Conservation (phyloP, 345 rosid species). For the Moricandia arvensis region DNA sequence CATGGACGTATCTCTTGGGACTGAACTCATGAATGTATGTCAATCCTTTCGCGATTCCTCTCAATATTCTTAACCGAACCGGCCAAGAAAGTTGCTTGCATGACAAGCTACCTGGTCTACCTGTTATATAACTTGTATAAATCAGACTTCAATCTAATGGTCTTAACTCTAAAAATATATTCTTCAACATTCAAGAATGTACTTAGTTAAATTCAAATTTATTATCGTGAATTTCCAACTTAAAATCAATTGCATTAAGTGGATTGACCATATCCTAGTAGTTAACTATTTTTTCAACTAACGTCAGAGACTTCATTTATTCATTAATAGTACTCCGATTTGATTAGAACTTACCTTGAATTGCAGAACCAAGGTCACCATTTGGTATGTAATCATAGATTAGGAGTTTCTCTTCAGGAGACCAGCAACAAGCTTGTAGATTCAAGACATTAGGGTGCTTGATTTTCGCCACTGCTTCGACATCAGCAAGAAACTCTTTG, state of each 20-base stretch:
- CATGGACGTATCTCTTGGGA: slow-evolving; percentile 79
- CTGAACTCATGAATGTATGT: slow-evolving; percentile 74
- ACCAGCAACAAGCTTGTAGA: slow-evolving; percentile 91
- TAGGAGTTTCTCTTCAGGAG: slow-evolving; percentile 78
- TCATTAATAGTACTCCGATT: too few relatives aligned
- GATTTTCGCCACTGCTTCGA: slow-evolving; percentile 80
- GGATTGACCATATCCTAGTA: too few relatives aligned
- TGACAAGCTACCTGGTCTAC: slow-evolving; percentile 57
- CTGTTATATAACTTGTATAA: slow-evolving; percentile 33
- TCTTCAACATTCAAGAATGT: too few relatives aligned
- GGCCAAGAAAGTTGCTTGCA: slow-evolving; percentile 67
- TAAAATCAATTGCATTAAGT: too few relatives aligned
- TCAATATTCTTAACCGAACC: slow-evolving; percentile 58
- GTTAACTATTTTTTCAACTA: too few relatives aligned
- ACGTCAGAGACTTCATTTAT: too few relatives aligned
- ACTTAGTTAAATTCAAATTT: too few relatives aligned
- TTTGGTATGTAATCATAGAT: slow-evolving; percentile 81
- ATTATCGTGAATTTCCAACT: too few relatives aligned
- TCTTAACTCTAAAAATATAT: background rate
- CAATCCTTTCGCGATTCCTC: slow-evolving; percentile 76
- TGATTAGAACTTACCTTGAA: slow-evolving; percentile 57
- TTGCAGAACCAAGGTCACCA: slow-evolving; percentile 68
- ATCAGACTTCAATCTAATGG: background rate
- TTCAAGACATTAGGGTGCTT: slow-evolving; percentile 75
- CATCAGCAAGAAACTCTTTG: slow-evolving; percentile 84